These are phyloP conservation scores for Coemansia sp. DNA, from an alignment of 192 early-diverging fungal genomes.

Conservation along the genomic window DNA sequence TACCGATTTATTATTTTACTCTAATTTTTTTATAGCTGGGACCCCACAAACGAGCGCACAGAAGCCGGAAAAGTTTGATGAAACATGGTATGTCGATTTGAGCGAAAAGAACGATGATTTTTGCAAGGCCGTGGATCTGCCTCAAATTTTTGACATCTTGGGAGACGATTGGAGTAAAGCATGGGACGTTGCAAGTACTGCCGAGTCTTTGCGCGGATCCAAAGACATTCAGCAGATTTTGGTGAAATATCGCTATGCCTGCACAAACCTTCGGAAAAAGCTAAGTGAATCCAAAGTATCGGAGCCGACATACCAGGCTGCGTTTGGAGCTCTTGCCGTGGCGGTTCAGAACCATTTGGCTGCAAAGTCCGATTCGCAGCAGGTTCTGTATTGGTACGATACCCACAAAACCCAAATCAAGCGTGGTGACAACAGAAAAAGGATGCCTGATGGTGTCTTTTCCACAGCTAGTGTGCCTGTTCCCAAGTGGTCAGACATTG, in stretches of 20 bases:
- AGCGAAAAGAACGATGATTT: neutral
- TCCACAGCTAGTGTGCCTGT: neutral
- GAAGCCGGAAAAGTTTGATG: neutral
- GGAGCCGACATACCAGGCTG: conserved; percentile 5
- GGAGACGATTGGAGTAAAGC: neutral
- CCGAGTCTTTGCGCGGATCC: neutral
- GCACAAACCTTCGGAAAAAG: neutral
- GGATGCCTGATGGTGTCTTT: neutral
- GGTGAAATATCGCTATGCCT: neutral
- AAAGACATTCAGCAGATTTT: neutral
- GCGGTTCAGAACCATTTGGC: neutral
- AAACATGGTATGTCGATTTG: neutral
- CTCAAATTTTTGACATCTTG: neutral
- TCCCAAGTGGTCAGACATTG: neutral
- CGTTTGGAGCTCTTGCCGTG: neutral
- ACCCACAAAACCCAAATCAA: neutral
- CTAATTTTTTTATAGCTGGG: neutral
- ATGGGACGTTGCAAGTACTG: neutral
- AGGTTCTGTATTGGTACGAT: neutral
- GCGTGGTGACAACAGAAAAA: too few species aligned
- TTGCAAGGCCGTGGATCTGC: neutral
- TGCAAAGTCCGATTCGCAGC: too few species aligned
- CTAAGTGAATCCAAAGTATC: neutral
- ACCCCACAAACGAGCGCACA: neutral
- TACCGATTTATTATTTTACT: neutral